Base-by-base conservation (phyloP, 495 filamentous ascomycete species). In the Terfezia boudieri region DNA sequence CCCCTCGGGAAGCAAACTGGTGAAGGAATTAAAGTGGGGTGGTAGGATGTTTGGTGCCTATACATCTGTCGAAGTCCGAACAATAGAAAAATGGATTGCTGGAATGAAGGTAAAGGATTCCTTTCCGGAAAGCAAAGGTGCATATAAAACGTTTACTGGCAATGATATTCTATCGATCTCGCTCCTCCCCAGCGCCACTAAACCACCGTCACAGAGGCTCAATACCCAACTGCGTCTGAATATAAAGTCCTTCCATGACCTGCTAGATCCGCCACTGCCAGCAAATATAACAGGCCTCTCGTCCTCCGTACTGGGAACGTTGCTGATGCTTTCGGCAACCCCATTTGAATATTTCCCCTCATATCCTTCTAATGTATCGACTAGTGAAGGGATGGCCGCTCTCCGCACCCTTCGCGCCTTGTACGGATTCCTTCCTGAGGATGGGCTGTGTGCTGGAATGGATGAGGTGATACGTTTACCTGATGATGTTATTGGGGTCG, bases 31-130 rank as follows among this genome's bases (percentile, higher is more conserved):
- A 32, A 48, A 43, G 9, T 73, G 69, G 73, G 67, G 64, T 23
- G 72, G 70, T 9, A 66, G 64, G 32, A 73, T 73, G 71, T 75
- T 71, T 58, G 71, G 73, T 0, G 61, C 71, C 11, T 73, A 74
- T 58, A 73, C 71, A 9, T 57, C 65, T 9, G 55, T 57, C 23
- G 72, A 74, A 55, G 61, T 71, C 46, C 60, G 59, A 4, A 60
- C 59, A 9, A 36, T 73, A 32, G 56, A 53, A 54, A 52, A 38
- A 8, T 74, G 70, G 72, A 72, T 74, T 55, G 57, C 69, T 14
- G 55, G 49, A 8, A 49, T 66, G 52, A 23, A 35, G 22, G 26
- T 37, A 1, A 32, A 32, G 26, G 26, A 54, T 58, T 41, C 26
- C 26, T 32, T 32, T 32, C 26, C 26, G 7, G 26, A 32, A 32